Conservation (phyloP, 345 rosid species). For the Leavenworthia alabamica region DNA sequence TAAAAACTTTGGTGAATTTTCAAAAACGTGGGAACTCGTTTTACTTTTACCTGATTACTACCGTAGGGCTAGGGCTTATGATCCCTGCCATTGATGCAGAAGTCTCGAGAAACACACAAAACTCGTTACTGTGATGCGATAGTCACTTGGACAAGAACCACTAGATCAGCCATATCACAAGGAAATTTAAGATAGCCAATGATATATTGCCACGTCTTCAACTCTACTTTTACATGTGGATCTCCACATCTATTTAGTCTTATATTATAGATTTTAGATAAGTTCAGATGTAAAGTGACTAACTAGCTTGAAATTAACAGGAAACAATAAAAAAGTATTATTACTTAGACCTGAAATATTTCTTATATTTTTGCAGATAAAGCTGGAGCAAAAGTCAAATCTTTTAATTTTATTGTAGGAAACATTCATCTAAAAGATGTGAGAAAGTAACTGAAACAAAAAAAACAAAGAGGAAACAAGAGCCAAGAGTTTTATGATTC, state of each 20-base stretch:
- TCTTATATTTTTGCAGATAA: neutral
- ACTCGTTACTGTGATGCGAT: slow-evolving; percentile 14
- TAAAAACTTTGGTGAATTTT: neutral
- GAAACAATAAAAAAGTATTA: neutral
- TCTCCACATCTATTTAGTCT: slow-evolving; percentile 12
- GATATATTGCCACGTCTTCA: slow-evolving; percentile 52
- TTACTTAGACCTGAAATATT: neutral
- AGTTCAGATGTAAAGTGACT: neutral
- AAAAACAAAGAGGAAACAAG: slow-evolving; percentile 16
- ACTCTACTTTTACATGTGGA: slow-evolving; percentile 7
- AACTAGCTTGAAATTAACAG: neutral
- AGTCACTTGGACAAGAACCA: slow-evolving; percentile 18
- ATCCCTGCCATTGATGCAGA: slow-evolving; percentile 54
- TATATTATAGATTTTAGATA: neutral
- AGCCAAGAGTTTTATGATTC: slow-evolving; percentile 30
- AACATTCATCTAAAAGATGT: slow-evolving; percentile 13
- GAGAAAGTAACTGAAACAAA: slow-evolving; percentile 11
- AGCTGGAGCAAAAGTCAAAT: neutral
- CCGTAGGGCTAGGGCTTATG: slow-evolving; percentile 35
- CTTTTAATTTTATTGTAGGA: slow-evolving; percentile 3
- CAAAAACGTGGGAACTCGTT: neutral
- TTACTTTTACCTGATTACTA: slow-evolving; percentile 52
- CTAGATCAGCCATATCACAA: slow-evolving; percentile 25
- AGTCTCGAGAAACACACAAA: neutral
- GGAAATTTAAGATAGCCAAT: slow-evolving; percentile 54